A percentile compares a stretch with the other conserved stretches of the same genome.
These are phyloP conservation scores for Camillea tinctor DNA, from an alignment of 2,329 filamentous ascomycete species.

Conservation along the genomic window DNA sequence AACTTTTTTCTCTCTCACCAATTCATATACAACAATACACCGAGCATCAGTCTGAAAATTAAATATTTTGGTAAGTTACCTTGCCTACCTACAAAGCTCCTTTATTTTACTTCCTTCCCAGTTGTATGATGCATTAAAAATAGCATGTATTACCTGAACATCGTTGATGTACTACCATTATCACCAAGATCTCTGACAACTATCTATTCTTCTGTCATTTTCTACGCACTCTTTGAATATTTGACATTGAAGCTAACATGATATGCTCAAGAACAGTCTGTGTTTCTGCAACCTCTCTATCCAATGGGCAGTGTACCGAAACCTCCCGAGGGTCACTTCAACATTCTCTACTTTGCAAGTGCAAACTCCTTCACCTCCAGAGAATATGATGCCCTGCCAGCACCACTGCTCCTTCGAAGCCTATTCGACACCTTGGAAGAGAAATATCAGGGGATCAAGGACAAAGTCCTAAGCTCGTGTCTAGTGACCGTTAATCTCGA, in stretches of 20 bases:
- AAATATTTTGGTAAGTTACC: conserved; percentile 20
- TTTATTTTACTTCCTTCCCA: conserved; percentile 19
- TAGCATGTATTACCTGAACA: conserved; percentile 61
- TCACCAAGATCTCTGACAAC: conserved; percentile 72
- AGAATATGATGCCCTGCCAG: conserved; percentile 62
- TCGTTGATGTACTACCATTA: conserved; percentile 55
- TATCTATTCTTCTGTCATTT: conserved; percentile 23
- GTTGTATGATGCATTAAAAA: conserved; percentile 51
- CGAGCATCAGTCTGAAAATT: not conserved
- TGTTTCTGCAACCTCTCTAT: not conserved
- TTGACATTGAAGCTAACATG: conserved; percentile 10
- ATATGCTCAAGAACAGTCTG: conserved; percentile 1
- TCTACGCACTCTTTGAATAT: conserved; percentile 8
- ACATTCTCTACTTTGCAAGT: conserved; percentile 77
- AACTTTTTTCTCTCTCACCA: conserved; percentile 1
- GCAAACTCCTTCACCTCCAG: conserved; percentile 71
- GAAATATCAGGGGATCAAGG: conserved; percentile 66
- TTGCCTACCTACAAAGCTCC: conserved; percentile 1
- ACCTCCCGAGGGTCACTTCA: conserved; percentile 66
- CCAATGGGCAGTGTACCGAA: conserved; percentile 41
- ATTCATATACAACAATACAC: not conserved
- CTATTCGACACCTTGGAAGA: conserved; percentile 69
- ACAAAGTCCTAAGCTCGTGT: conserved; percentile 68
- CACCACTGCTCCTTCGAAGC: conserved; percentile 60
- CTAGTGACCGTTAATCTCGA: conserved; percentile 78